Evolutionary conservation across 2,329 filamentous ascomycete species (phyloP).

Genomic region (Myriosclerotinia duriaeana): DNA sequence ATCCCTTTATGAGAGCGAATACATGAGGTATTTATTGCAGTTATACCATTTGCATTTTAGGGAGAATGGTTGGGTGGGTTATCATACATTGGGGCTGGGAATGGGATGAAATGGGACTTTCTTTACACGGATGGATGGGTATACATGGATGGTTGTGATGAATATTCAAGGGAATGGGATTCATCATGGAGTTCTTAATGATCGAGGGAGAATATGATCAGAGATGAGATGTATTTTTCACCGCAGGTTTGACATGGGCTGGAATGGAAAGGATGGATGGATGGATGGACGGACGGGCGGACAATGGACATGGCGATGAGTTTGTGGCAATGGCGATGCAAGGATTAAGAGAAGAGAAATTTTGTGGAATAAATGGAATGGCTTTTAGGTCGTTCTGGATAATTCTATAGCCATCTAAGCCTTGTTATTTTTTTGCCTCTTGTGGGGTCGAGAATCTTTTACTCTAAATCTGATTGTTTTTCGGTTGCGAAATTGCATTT

Average conservation of each 20-base stretch:
- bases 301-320: background rate
- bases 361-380: conserved; percentile 4
- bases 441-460: conserved; percentile 1
- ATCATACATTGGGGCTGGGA: conserved; percentile 1
- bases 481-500: background rate
- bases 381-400: conserved; percentile 17
- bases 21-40: conserved; percentile 6
- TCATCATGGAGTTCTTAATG: conserved; percentile 12
- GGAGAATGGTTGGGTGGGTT: conserved; percentile 13
- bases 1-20: background rate
- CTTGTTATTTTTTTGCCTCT: background rate
- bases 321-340: background rate
- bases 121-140: conserved; percentile 4
- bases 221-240: conserved; percentile 1
- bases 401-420: background rate
- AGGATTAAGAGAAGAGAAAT: background rate
- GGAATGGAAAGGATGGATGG: no score
- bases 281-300: background rate
- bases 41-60: conserved; percentile 19
- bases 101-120: conserved; percentile 1
- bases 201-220: conserved; percentile 3
- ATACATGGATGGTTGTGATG: conserved; percentile 7
- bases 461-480: background rate
- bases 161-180: background rate
- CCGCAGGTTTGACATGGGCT: background rate